Conservation (phyloP, 306 rosid species). For the Lablab purpureus region DNA sequence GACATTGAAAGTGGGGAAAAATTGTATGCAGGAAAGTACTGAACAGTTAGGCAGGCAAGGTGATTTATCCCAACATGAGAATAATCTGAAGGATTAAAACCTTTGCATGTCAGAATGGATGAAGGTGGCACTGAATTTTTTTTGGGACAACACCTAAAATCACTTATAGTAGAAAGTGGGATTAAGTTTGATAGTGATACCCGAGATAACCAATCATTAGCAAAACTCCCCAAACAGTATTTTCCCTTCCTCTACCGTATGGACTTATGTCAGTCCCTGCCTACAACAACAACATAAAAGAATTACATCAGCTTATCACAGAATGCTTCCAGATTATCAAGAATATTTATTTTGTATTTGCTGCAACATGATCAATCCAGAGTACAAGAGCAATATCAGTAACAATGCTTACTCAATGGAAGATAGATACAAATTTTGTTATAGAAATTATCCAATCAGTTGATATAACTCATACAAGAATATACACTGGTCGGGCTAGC, state of each 20-base stretch:
- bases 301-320: neutral
- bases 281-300: slow-evolving; percentile 28
- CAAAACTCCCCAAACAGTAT: slow-evolving; percentile 36
- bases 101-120: slow-evolving; percentile 16
- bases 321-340: neutral
- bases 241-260: slow-evolving; percentile 41
- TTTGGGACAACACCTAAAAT: neutral
- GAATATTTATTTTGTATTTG: slow-evolving; percentile 11
- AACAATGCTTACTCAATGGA: neutral
- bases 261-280: slow-evolving; percentile 41
- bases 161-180: slow-evolving; percentile 3
- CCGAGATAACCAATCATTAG: slow-evolving; percentile 38
- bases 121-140: slow-evolving; percentile 2
- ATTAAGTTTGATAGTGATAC: slow-evolving; percentile 27
- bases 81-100: slow-evolving; percentile 8
- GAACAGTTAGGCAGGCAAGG: neutral
- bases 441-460: neutral
- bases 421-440: neutral
- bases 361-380: neutral
- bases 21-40: slow-evolving; percentile 10
- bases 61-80: neutral
- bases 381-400: neutral
- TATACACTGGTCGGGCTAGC: neutral
- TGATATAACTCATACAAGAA: neutral
- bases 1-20: neutral